Percentiles rank a stretch among this genome's conserved stretches.
These are phyloP conservation scores for Periconia digitata DNA, from an alignment of 2,329 filamentous ascomycete species.

Conservation along the genomic window DNA sequence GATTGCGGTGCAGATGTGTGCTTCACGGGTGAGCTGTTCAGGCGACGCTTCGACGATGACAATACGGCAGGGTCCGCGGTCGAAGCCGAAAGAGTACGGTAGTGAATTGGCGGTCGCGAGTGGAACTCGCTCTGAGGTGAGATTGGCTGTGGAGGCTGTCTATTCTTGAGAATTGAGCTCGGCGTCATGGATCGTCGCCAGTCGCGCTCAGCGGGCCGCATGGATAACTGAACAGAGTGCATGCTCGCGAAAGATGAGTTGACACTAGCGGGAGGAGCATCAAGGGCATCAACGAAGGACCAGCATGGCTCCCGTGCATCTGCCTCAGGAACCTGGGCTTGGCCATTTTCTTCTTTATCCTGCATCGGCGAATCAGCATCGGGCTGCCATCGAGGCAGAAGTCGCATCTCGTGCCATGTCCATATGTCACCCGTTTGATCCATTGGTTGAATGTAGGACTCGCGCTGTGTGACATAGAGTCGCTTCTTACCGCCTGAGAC, in stretches of 20 bases:
- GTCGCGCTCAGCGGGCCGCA: constrained; percentile 37
- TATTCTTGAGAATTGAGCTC: constrained; percentile 34
- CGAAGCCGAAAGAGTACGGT: constrained; percentile 34
- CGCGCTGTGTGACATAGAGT: constrained; percentile 74
- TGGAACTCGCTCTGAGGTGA: constrained; percentile 41
- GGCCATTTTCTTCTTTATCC: constrained; percentile 40
- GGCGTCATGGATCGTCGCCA: constrained; percentile 41
- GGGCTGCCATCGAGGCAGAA: constrained; percentile 60
- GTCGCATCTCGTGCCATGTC: constrained; percentile 71
- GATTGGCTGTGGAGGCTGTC: constrained; percentile 28
- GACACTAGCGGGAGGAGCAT: constrained; percentile 54
- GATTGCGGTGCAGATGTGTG: constrained; percentile 28
- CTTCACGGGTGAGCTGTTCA: constrained; percentile 31
- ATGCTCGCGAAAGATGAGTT: constrained; percentile 49
- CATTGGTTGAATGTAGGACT: constrained; percentile 70
- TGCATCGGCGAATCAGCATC: constrained; percentile 42
- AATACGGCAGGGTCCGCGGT: constrained; percentile 21
- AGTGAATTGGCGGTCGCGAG: constrained; percentile 25
- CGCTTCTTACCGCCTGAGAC: constrained; percentile 61
- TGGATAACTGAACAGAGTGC: constrained; percentile 32
- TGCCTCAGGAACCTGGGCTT: constrained; percentile 57
- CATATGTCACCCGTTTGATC: constrained; percentile 55
- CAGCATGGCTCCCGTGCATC: constrained; percentile 68
- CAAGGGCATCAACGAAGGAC: constrained; percentile 66
- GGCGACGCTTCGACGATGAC: constrained; percentile 34